A percentile compares a stretch with the other conserved stretches of the same genome.
Conservation (phyloP, 2,329 filamentous ascomycete species). For the Myriosclerotinia duriaeana region DNA sequence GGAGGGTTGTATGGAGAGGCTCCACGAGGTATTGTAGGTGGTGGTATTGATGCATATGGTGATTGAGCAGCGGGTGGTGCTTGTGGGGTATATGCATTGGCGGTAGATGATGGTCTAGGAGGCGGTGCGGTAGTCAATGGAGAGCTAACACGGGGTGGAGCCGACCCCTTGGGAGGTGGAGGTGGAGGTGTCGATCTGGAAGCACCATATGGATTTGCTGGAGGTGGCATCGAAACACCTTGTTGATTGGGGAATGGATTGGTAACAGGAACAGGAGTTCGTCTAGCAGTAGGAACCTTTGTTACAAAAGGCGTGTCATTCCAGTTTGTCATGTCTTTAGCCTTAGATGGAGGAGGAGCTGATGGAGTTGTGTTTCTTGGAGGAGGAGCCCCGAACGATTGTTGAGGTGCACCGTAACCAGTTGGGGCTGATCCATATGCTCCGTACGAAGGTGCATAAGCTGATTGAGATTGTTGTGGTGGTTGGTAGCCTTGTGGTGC, state of each 20-base stretch:
- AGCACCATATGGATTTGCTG: constrained; percentile 57
- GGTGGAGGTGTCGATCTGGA: constrained; percentile 66
- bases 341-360: constrained; percentile 65
- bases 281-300: constrained; percentile 68
- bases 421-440: constrained; percentile 37
- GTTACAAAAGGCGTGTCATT: constrained; percentile 90
- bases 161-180: constrained; percentile 79
- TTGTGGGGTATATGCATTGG: constrained; percentile 65
- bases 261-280: constrained; percentile 60
- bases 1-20: constrained; percentile 85
- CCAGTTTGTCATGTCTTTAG: constrained; percentile 77
- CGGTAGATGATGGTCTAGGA: constrained; percentile 55
- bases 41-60: constrained; percentile 42
- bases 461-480: constrained; percentile 41
- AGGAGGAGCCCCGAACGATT: constrained; percentile 52
- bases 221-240: constrained; percentile 54
- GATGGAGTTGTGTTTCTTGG: constrained; percentile 69
- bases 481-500: constrained; percentile 44
- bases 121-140: constrained; percentile 56
- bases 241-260: constrained; percentile 66
- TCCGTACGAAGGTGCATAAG: constrained; percentile 39
- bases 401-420: constrained; percentile 40
- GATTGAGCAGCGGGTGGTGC: constrained; percentile 46
- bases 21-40: constrained; percentile 67
- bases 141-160: constrained; percentile 69